Percentiles rank a stretch among this genome's conserved stretches.
phyloP scores from a whole-genome alignment of 768 basidiomycete genomes.

The Collybia sordida region DNA sequence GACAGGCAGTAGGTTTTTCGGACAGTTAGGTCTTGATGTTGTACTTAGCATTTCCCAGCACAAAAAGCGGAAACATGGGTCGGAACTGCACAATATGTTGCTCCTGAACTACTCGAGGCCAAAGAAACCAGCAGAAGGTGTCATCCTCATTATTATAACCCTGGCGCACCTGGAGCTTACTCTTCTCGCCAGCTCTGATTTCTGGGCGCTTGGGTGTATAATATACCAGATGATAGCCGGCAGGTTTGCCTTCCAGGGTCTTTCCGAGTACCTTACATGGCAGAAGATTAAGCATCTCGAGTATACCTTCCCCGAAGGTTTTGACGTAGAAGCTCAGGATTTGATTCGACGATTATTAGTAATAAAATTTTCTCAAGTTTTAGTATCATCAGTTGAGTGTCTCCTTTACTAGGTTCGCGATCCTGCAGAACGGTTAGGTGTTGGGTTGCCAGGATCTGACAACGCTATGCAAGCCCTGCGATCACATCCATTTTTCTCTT shows the following conservation, averaged over 20 bases:
- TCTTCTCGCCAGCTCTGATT: constrained; percentile 65
- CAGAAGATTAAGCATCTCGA: constrained; percentile 90
- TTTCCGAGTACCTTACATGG: constrained; percentile 93
- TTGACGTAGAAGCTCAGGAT: constrained; percentile 80
- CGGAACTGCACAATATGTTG: constrained; percentile 88
- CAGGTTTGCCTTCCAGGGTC: constrained; percentile 86
- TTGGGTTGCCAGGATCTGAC: constrained; percentile 37
- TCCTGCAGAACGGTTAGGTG: constrained; percentile 60
- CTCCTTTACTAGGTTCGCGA: constrained; percentile 46
- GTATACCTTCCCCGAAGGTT: constrained; percentile 84
- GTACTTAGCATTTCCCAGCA: constrained; percentile 22
- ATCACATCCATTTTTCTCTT: constrained; percentile 59
- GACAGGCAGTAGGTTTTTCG: constrained; percentile 42
- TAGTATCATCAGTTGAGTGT: not conserved
- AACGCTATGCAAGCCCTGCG: constrained; percentile 50
- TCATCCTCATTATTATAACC: constrained; percentile 11
- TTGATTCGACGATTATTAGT: constrained; percentile 80
- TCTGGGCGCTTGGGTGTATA: constrained; percentile 95
- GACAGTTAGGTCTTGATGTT: not conserved
- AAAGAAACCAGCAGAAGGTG: constrained; percentile 79
- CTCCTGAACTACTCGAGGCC: constrained; percentile 78
- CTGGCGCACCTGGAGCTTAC: constrained; percentile 10
- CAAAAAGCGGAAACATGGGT: constrained; percentile 71
- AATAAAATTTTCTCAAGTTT: not conserved
- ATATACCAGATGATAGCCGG: constrained; percentile 93